phyloP scores from a whole-genome alignment of 495 filamentous ascomycete species.

The Tuber microsphaerosporum region DNA sequence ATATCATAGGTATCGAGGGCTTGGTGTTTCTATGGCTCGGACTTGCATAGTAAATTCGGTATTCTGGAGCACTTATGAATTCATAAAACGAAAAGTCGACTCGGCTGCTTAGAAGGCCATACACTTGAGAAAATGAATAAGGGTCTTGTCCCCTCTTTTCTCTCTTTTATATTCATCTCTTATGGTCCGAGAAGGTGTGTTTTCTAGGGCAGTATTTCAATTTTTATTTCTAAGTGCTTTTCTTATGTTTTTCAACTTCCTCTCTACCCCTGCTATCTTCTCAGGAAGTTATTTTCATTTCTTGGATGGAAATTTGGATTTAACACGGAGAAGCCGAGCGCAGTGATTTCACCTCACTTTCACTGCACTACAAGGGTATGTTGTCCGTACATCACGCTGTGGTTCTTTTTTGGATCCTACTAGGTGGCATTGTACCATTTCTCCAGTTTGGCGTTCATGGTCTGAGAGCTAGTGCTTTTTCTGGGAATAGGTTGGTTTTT shows the following conservation, averaged over 20 bases:
- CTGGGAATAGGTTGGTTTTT: not conserved
- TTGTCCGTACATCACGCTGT: not conserved
- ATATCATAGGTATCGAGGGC: conserved; percentile 48
- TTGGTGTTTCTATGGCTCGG: conserved; percentile 71
- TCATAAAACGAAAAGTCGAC: conserved; percentile 50
- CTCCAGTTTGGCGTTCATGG: conserved; percentile 2
- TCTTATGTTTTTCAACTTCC: not conserved
- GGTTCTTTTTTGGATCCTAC: conserved; percentile 5
- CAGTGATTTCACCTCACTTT: not conserved
- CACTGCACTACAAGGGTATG: not conserved
- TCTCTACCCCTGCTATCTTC: not conserved
- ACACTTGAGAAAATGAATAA: not conserved
- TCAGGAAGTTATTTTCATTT: not conserved
- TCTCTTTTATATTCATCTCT: not conserved
- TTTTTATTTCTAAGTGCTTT: not conserved
- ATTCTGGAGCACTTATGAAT: conserved; percentile 73
- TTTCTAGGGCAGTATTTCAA: not conserved
- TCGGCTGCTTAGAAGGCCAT: conserved; percentile 20
- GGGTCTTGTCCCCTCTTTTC: not conserved
- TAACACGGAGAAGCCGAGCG: not conserved
- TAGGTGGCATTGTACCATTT: conserved; percentile 1
- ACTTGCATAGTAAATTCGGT: conserved; percentile 67
- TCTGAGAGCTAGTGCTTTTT: not conserved
- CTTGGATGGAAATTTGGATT: not conserved
- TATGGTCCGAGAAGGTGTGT: not conserved